Conservation (phyloP, 768 basidiomycete species). For the Podaxis mareebaensis region DNA sequence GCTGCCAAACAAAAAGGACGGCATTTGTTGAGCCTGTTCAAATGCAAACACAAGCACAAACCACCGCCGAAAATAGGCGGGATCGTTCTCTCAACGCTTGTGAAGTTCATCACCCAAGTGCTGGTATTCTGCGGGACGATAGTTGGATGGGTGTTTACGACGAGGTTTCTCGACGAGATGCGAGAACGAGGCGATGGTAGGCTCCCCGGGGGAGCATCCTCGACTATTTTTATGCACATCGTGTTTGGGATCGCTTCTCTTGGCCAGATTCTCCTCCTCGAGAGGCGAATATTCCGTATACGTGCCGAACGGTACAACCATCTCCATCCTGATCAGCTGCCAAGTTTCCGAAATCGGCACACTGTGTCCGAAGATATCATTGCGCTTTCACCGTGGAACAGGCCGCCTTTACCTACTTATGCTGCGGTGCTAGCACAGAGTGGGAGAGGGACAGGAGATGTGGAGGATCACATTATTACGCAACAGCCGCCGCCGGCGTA, state of each 20-base stretch:
- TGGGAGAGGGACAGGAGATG: slow-evolving; percentile 73
- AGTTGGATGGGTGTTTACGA: slow-evolving; percentile 54
- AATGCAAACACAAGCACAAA: slow-evolving; percentile 41
- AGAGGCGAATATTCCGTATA: slow-evolving; percentile 63
- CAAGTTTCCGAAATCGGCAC: slow-evolving; percentile 34
- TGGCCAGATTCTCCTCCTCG: slow-evolving; percentile 59
- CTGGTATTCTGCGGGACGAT: slow-evolving; percentile 47
- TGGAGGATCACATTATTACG: slow-evolving; percentile 70
- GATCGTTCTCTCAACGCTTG: slow-evolving; percentile 44
- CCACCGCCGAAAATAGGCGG: slow-evolving; percentile 41
- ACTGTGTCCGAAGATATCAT: slow-evolving; percentile 31
- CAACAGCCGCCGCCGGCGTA: slow-evolving; percentile 75
- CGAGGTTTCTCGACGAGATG: slow-evolving; percentile 20
- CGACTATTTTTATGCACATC: slow-evolving; percentile 61
- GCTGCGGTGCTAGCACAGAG: slow-evolving; percentile 68
- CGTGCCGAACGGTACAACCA: slow-evolving; percentile 65
- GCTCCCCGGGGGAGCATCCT: slow-evolving; percentile 28
- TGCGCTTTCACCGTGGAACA: slow-evolving; percentile 67
- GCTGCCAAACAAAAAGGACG: slow-evolving; percentile 9
- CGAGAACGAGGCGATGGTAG: slow-evolving; percentile 18
- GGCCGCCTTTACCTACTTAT: slow-evolving; percentile 70
- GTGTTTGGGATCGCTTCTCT: slow-evolving; percentile 54
- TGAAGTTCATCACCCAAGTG: slow-evolving; percentile 41
- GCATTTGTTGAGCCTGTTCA: slow-evolving; percentile 28
- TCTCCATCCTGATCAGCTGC: slow-evolving; percentile 54